phyloP scores from a whole-genome alignment of 1,139 yeast genomes.

The Chernovozyma sophiae-reginae region DNA sequence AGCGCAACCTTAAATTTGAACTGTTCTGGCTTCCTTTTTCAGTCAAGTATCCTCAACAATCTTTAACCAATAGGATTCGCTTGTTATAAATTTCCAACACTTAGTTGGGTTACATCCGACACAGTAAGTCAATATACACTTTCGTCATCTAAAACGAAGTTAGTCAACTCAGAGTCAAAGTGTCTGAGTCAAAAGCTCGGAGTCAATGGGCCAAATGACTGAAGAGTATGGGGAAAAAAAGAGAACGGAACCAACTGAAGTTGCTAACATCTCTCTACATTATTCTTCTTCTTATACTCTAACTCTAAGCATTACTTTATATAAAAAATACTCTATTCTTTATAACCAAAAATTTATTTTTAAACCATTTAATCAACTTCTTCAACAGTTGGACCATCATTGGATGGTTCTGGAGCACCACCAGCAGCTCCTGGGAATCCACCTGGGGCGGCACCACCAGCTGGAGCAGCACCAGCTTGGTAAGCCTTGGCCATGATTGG shows the following conservation, averaged over 20 bases:
- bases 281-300: neutral
- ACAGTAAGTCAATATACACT: too few relatives aligned
- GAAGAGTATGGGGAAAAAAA: too few relatives aligned
- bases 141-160: too few relatives aligned
- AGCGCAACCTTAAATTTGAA: too few relatives aligned
- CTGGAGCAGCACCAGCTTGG: constrained; percentile 62
- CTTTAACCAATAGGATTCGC: neutral
- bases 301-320: constrained; percentile 1
- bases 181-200: too few relatives aligned
- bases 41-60: neutral
- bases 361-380: constrained; percentile 68
- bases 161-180: too few relatives aligned
- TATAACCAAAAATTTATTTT: constrained; percentile 4
- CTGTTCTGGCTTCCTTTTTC: too few relatives aligned
- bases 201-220: too few relatives aligned
- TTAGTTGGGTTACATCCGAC: too few relatives aligned
- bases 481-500: constrained; percentile 92
- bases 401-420: constrained; percentile 65
- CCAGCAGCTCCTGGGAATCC: constrained; percentile 62
- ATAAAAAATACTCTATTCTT: constrained; percentile 10
- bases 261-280: too few relatives aligned
- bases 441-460: constrained; percentile 57
- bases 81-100: too few relatives aligned
- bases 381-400: constrained; percentile 90
- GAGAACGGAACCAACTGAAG: too few relatives aligned